phyloP scores from a whole-genome alignment of 345 rosid genomes.

The Populus alba region DNA sequence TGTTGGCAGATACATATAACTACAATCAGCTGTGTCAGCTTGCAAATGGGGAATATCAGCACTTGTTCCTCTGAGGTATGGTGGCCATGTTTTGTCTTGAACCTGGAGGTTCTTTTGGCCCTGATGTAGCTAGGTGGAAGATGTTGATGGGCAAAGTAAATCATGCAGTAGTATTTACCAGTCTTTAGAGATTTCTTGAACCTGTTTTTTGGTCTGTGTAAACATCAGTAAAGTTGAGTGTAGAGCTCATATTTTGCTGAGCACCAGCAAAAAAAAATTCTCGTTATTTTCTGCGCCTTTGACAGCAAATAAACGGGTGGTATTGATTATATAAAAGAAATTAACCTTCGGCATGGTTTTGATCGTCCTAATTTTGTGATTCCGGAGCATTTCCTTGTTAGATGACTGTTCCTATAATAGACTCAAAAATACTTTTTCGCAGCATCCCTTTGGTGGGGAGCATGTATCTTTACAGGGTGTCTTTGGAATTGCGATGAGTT shows the following conservation, averaged over 20 bases:
- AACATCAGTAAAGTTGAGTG: not conserved
- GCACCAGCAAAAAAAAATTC: too few relatives aligned
- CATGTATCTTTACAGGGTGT: too few relatives aligned
- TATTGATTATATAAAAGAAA: too few relatives aligned
- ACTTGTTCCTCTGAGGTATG: constrained; percentile 54
- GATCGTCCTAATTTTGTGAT: too few relatives aligned
- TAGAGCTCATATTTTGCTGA: not conserved
- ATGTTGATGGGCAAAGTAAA: not conserved
- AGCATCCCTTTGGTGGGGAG: too few relatives aligned
- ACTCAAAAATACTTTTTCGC: too few relatives aligned
- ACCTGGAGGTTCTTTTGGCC: not conserved
- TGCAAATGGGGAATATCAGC: constrained; percentile 73
- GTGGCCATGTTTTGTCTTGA: not conserved
- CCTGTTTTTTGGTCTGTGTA: not conserved
- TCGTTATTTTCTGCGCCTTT: too few relatives aligned
- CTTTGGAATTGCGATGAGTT: too few relatives aligned
- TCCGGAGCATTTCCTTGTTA: too few relatives aligned
- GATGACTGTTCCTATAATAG: too few relatives aligned
- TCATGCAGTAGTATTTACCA: not conserved
- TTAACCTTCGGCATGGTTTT: too few relatives aligned
- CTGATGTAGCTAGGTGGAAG: constrained; percentile 6
- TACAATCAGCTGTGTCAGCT: constrained; percentile 82
- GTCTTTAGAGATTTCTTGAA: not conserved
- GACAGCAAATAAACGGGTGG: too few relatives aligned
- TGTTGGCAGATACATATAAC: constrained; percentile 51